Percentiles rank a stretch among this genome's conserved stretches.
Conservation (phyloP, 176 grass and related monocot species). For the Aegilops speltoides region DNA sequence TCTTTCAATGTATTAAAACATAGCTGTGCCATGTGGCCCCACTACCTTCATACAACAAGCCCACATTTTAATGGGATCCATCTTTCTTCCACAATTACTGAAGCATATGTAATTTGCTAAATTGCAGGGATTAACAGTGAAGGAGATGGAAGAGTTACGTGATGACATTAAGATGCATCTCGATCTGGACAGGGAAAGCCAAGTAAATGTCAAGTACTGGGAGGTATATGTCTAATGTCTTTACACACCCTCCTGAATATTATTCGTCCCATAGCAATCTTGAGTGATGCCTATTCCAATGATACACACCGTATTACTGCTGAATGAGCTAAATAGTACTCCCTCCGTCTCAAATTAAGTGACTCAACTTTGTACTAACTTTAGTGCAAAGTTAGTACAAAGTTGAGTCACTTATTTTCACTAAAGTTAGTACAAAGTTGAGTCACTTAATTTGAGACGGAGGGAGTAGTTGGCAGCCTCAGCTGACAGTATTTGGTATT, state of each 20-base stretch:
- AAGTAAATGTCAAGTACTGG: conserved; percentile 84
- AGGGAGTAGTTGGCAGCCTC: not conserved
- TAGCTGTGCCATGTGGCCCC: not conserved
- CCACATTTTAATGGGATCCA: not conserved
- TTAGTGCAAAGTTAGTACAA: too few relatives aligned
- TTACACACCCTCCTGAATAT: conserved; percentile 19
- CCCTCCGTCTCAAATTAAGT: too few relatives aligned
- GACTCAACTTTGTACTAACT: too few relatives aligned
- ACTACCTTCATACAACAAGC: not conserved
- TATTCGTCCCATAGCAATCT: conserved; percentile 6
- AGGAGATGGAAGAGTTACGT: conserved; percentile 91
- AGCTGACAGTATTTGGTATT: not conserved
- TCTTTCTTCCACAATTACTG: conserved; percentile 12
- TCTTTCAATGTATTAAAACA: conserved; percentile 15
- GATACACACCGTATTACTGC: not conserved
- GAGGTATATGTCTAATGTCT: conserved; percentile 57
- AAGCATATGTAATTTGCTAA: conserved; percentile 27
- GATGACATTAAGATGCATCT: conserved; percentile 99
- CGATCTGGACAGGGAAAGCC: conserved; percentile 77
- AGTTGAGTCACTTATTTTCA: too few relatives aligned
- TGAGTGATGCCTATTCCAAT: not conserved
- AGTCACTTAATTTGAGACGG: too few relatives aligned
- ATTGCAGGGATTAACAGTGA: conserved; percentile 76
- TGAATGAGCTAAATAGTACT: conserved; percentile 19
- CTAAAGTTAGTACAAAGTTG: too few relatives aligned